These are phyloP conservation scores for Xylariaceae sp. DNA, from an alignment of 2,329 filamentous ascomycete species.

Conservation along the genomic window DNA sequence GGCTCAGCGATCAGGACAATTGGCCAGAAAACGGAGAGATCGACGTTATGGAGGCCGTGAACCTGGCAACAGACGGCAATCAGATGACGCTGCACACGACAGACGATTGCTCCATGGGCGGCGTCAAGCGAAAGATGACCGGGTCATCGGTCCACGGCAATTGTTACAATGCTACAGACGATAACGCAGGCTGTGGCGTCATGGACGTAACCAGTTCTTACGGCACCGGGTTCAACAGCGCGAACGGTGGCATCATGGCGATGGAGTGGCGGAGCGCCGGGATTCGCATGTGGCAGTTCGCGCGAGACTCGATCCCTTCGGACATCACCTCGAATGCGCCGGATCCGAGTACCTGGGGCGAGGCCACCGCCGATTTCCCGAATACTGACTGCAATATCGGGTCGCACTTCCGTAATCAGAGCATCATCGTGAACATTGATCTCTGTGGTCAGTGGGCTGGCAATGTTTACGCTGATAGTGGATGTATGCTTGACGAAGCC, in stretches of 20 bases:
- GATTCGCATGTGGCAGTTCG: conserved; percentile 63
- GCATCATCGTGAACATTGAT: conserved; percentile 65
- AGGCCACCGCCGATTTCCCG: conserved; percentile 63
- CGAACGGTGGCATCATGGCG: conserved; percentile 58
- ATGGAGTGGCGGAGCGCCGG: conserved; percentile 60
- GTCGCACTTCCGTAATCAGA: conserved; percentile 61
- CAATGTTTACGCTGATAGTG: conserved; percentile 44
- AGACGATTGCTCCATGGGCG: conserved; percentile 49
- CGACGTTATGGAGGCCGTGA: conserved; percentile 59
- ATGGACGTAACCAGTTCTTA: conserved; percentile 42
- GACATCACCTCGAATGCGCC: conserved; percentile 53
- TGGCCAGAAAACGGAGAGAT: conserved; percentile 67
- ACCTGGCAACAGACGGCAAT: conserved; percentile 53
- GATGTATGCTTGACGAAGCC: conserved; percentile 34
- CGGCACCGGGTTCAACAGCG: conserved; percentile 51
- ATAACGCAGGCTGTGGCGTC: conserved; percentile 60
- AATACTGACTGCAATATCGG: conserved; percentile 58
- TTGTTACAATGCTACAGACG: conserved; percentile 51
- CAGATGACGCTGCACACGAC: conserved; percentile 60
- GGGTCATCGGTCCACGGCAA: conserved; percentile 42
- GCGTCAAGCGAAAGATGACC: conserved; percentile 52
- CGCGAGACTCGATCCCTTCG: conserved; percentile 43
- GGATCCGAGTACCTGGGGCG: conserved; percentile 61
- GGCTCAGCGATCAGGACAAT: conserved; percentile 59
- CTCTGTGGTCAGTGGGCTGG: conserved; percentile 59